Evolutionary conservation across 1,284 basidiomycete species (phyloP).

Genomic region (Termitomyces sp.): DNA sequence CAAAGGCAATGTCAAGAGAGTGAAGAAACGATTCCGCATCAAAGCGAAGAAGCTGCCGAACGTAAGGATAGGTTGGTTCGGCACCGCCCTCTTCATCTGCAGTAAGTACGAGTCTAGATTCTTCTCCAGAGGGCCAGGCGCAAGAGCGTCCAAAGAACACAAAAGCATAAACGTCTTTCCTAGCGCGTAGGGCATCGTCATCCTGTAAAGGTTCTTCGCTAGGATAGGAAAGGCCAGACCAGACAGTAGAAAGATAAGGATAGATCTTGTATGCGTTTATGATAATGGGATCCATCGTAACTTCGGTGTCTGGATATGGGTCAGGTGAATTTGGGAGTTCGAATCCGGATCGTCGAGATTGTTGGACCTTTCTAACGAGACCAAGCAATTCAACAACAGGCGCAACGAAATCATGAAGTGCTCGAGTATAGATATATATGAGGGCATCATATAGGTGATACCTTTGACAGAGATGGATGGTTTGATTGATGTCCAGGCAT

Average conservation of each 20-base stretch:
- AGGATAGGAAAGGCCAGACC: slow-evolving; percentile 88
- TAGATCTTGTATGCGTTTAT: slow-evolving; percentile 90
- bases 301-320: slow-evolving; percentile 28
- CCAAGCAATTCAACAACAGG: slow-evolving; percentile 84
- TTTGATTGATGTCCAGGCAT: slow-evolving; percentile 92
- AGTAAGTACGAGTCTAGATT: slow-evolving; percentile 69
- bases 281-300: slow-evolving; percentile 53
- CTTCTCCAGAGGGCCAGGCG: slow-evolving; percentile 72
- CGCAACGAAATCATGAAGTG: slow-evolving; percentile 84
- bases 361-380: slow-evolving; percentile 69
- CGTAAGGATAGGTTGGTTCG: slow-evolving; percentile 87
- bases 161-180: slow-evolving; percentile 72
- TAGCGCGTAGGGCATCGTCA: slow-evolving; percentile 62
- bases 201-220: slow-evolving; percentile 69
- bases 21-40: slow-evolving; percentile 96
- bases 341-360: slow-evolving; percentile 37
- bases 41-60: slow-evolving; percentile 79
- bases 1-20: slow-evolving; percentile 90
- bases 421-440: slow-evolving; percentile 89
- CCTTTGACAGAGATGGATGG: slow-evolving; percentile 79
- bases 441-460: slow-evolving; percentile 90
- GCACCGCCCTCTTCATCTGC: slow-evolving; percentile 63
- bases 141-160: slow-evolving; percentile 80
- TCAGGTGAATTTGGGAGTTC: slow-evolving; percentile 27
- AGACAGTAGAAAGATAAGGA: slow-evolving; percentile 81